A percentile compares a stretch with the other conserved stretches of the same genome.
phyloP scores from a whole-genome alignment of 1,284 basidiomycete species.

The Leucoagaricus sp. region DNA sequence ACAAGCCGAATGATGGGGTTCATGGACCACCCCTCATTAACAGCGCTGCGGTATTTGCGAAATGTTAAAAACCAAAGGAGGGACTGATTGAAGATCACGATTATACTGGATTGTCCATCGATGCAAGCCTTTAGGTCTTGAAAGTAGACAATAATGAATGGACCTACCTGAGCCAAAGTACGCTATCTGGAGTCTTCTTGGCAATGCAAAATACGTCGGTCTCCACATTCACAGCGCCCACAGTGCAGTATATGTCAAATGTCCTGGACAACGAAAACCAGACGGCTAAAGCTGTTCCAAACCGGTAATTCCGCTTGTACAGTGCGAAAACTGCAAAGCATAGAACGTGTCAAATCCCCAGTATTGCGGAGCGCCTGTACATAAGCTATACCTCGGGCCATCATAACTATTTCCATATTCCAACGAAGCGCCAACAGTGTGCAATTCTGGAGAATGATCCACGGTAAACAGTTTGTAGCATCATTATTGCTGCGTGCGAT shows the following conservation, averaged over 20 bases:
- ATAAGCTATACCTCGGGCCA: not conserved
- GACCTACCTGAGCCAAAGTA: no score
- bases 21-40: not conserved
- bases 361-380: not conserved
- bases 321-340: conserved; percentile 6
- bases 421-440: not conserved
- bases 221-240: no score
- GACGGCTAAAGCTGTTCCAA: not conserved
- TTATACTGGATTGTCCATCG: no score
- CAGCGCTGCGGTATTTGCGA: not conserved
- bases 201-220: no score
- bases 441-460: conserved; percentile 2
- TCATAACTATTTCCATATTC: conserved; percentile 5
- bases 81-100: not conserved
- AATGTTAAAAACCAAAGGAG: not conserved
- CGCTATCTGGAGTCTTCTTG: no score
- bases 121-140: no score
- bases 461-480: not conserved
- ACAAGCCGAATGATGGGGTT: conserved; percentile 3
- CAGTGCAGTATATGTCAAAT: not conserved
- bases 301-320: not conserved
- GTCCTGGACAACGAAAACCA: not conserved
- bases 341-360: not conserved
- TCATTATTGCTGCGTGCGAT: not conserved
- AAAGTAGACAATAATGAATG: no score